Percentiles rank a stretch among this genome's conserved stretches.
Conservation (phyloP, 1,139 yeast species). For the Candida albicans region DNA sequence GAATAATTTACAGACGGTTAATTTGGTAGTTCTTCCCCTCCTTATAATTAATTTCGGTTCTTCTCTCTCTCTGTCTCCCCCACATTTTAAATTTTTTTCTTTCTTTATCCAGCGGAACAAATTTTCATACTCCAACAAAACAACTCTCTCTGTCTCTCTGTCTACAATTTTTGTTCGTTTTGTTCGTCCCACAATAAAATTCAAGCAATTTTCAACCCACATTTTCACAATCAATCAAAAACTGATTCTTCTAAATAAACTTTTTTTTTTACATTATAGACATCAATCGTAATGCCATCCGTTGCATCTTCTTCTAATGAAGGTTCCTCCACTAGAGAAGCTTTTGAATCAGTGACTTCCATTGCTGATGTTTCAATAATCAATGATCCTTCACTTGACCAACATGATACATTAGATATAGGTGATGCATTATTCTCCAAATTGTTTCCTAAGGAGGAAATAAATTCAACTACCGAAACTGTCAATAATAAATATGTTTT, state of each 20-base stretch:
- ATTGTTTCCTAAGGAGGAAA: slow-evolving; percentile 28
- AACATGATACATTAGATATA: slow-evolving; percentile 32
- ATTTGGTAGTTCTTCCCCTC: slow-evolving; percentile 1
- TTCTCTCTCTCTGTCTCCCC: too few species aligned
- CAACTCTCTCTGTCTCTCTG: too few species aligned
- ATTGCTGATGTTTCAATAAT: slow-evolving; percentile 33
- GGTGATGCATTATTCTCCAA: slow-evolving; percentile 36
- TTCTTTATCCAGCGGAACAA: slow-evolving; percentile 5
- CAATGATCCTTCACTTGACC: slow-evolving; percentile 29
- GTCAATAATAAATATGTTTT: slow-evolving; percentile 23
- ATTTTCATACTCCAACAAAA: neutral
- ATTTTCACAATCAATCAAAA: too few species aligned
- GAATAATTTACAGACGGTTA: neutral
- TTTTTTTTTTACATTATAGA: neutral
- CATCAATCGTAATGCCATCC: slow-evolving; percentile 13
- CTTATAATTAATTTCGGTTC: neutral
- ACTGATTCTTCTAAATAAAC: neutral
- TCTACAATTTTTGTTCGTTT: neutral
- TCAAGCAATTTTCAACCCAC: neutral
- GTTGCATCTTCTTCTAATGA: slow-evolving; percentile 3
- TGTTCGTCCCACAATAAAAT: neutral
- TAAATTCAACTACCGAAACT: slow-evolving; percentile 14
- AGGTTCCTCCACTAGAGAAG: neutral
- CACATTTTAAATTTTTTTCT: neutral
- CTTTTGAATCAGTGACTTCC: slow-evolving; percentile 15